Evolutionary conservation across 2,329 filamentous ascomycete species (phyloP), one percentile per base, ranked within the genome.

Genomic region (Coniochaeta pulveracea): DNA sequence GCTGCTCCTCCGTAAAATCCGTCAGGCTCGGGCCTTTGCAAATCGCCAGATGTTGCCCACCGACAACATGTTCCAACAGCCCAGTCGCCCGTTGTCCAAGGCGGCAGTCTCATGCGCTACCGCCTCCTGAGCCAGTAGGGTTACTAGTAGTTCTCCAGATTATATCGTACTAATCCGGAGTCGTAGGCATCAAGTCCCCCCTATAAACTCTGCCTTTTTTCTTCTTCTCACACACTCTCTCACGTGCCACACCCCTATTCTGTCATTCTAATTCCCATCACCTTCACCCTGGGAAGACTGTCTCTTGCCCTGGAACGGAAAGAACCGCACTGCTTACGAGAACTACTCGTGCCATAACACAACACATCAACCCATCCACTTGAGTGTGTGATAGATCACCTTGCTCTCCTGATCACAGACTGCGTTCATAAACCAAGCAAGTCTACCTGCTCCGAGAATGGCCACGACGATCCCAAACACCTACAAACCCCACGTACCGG

Each of bases 401-500:
- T n/a, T n/a, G n/a, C n/a, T n/a, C 28, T 31, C 18, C 18, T 12
- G n/a, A 31, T 15, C 28, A 31, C 15, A 18, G 10, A 15, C 28
- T 19, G 6, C 17, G 14, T 6, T 15, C 17, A 25, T 18, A 17
- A 10, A 5, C n/a, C 30, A 25, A 12, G 16, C 17, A 12, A 10
- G 18, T 10, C 9, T 19, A 17, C 5, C 21, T 12, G 9, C 12
- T 16, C 19, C 19, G 10, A 14, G 25, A 17, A 47, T 52, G 47
- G 43, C 50, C 36, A 34, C 48, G 17, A 43, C 49, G 19, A 43
- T 49, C 29, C 46, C 50, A 11, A 39, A 44, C 19, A 45, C 45
- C 21, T 46, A 51, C 36, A 51, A 50, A 34, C 37, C 51, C 34
- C 50, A 57, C 18, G 47, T 53, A 10, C 57, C 57, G 24, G 50